Evolutionary conservation across 1,139 yeast genomes (phyloP).

Genomic region (Taphrina pruni): DNA sequence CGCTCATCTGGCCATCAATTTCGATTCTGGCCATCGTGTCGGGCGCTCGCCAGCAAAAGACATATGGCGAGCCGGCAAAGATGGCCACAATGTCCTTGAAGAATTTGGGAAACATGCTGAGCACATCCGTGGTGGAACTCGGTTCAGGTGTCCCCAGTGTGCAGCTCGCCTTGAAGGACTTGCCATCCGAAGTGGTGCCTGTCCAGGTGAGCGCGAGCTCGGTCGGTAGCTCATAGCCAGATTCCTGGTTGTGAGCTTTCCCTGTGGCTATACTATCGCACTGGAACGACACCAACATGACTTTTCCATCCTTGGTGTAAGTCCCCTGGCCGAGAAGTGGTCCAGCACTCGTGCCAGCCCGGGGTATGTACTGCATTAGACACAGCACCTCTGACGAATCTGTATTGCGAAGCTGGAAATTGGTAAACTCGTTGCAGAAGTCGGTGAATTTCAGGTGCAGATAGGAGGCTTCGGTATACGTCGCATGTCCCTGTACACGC

Average conservation of each 20-base stretch:
- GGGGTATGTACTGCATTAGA: conserved; percentile 32
- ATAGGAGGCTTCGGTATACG: conserved; percentile 24
- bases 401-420: conserved; percentile 22
- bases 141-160: conserved; percentile 9
- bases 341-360: conserved; percentile 24
- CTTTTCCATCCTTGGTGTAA: conserved; percentile 29
- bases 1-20: conserved; percentile 18
- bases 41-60: conserved; percentile 34
- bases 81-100: conserved; percentile 38
- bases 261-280: conserved; percentile 17
- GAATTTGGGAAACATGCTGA: conserved; percentile 36
- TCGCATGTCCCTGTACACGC: conserved; percentile 21
- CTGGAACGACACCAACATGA: conserved; percentile 14
- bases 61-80: conserved; percentile 39
- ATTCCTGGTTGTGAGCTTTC: conserved; percentile 9
- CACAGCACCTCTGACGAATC: conserved; percentile 22
- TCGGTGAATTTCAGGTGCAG: conserved; percentile 33
- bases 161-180: conserved; percentile 7
- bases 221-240: conserved; percentile 28
- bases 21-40: conserved; percentile 16
- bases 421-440: conserved; percentile 20
- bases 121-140: conserved; percentile 35
- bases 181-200: conserved; percentile 20
- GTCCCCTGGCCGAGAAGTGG: conserved; percentile 16
- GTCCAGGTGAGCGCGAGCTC: conserved; percentile 7